Base-by-base conservation (phyloP, 108 stramenopile genomes). In the Bacterosira constricta region DNA sequence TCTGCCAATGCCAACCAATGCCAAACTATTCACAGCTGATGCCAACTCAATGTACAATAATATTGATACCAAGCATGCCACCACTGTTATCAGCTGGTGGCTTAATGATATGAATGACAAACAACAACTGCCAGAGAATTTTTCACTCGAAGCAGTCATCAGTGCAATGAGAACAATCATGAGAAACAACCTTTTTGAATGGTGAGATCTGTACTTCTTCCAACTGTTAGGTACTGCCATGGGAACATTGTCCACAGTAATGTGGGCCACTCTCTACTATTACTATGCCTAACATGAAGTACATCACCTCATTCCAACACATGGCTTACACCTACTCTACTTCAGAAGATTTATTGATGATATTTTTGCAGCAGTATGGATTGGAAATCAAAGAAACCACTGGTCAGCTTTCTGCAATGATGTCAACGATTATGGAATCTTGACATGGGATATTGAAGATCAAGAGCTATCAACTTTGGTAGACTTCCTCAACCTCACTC, bases 141-240 rank as follows among this genome's bases (percentile, higher is more conserved):
- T 66, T 66, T 47, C 64, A 8, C 51, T 75, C 17, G 54, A 35
- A 15, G 73, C 65, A 3, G 36, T 66, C 6, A 41, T 57, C 8
- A 17, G 35, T 6, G 73, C 53, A 13, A 51, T 75, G 36, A 21
- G n/a, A 13, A n/a, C 69, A 9, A 38, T 76, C 34, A 76, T 69
- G 75, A 49, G 35, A 21, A 57, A 76, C 50, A 76, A 60, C 25
- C 36, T 76, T 41, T 69, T 76, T 42, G 38, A 30, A 27, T 68
- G 18, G 18, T 31, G 66, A 47, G 51, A 68, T 25, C 13, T 36
- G 30, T 34, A 41, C 29, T 68, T 52, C n/a, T n/a, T n/a, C n/a
- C n/a, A n/a, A n/a, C n/a, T n/a, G n/a, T n/a, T n/a, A n/a, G n/a
- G n/a, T n/a, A n/a, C n/a, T n/a, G n/a, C n/a, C n/a, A n/a, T n/a